Conservation (phyloP, 1,139 yeast genomes). For the Hansenula lynferdii region DNA sequence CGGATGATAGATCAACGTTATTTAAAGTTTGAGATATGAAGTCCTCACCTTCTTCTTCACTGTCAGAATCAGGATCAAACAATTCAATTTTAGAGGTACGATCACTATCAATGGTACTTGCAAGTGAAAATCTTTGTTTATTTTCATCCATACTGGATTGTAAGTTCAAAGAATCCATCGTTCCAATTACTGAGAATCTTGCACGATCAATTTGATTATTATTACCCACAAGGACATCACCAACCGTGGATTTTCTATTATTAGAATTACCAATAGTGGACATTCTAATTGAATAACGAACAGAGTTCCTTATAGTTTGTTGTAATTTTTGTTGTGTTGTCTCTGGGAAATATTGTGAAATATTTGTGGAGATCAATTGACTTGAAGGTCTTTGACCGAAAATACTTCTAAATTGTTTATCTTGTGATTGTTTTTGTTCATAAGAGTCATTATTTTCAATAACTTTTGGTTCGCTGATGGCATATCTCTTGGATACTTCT, state of each 20-base stretch:
- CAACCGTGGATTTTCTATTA: conserved; percentile 41
- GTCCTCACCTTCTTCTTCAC: conserved; percentile 37
- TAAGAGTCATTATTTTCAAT: conserved; percentile 1
- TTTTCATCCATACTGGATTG: conserved; percentile 19
- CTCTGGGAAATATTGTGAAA: conserved; percentile 90
- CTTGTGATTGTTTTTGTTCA: conserved; percentile 3
- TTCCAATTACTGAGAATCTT: conserved; percentile 24
- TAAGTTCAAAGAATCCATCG: conserved; percentile 23
- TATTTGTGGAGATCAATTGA: conserved; percentile 83
- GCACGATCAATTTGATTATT: conserved; percentile 59
- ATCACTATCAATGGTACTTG: conserved; percentile 32
- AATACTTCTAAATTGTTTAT: conserved; percentile 42
- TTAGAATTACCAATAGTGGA: conserved; percentile 24
- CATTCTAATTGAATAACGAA: conserved; percentile 64
- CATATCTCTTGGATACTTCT: conserved; percentile 51
- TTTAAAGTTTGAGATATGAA: conserved; percentile 24
- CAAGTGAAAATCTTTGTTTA: conserved; percentile 31
- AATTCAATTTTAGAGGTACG: conserved; percentile 48
- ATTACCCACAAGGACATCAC: conserved; percentile 61
- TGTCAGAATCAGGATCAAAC: conserved; percentile 39
- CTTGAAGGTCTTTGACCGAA: conserved; percentile 94
- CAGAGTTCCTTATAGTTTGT: conserved; percentile 80
- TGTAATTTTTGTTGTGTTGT: conserved; percentile 70
- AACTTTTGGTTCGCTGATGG: conserved; percentile 14
- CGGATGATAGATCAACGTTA: conserved; percentile 11